phyloP scores from a whole-genome alignment of 2,329 filamentous ascomycete genomes.

The Pestalotiopsis sp. region DNA sequence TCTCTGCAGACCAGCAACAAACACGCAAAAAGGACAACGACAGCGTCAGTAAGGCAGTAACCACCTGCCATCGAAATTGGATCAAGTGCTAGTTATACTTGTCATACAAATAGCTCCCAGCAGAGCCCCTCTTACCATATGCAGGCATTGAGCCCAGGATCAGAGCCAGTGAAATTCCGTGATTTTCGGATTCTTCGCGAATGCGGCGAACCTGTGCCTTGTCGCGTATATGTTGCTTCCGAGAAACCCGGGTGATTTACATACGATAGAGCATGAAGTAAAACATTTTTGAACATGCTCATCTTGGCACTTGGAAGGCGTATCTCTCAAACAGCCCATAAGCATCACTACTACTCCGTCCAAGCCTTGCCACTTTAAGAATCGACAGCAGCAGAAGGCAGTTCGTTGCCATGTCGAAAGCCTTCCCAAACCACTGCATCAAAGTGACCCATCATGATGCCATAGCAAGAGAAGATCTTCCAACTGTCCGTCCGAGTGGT shows the following conservation, averaged over 20 bases:
- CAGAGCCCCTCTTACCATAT: conserved; percentile 2
- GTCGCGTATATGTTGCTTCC: background rate
- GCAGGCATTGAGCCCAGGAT: background rate
- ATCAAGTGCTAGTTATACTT: background rate
- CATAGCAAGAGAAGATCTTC: too few species aligned
- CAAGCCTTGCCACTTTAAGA: background rate
- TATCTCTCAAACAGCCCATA: background rate
- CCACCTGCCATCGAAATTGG: too few species aligned
- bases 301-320: background rate
- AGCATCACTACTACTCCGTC: too few species aligned
- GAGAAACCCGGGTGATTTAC: background rate
- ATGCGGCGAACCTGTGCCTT: too few species aligned
- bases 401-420: too few species aligned
- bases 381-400: too few species aligned
- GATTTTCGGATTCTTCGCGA: background rate
- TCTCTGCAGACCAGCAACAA: too few species aligned
- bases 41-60: too few species aligned
- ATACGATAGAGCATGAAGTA: background rate
- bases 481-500: too few species aligned
- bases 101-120: background rate
- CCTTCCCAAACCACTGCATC: too few species aligned
- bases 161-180: background rate
- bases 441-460: too few species aligned
- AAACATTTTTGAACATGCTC: background rate
- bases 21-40: too few species aligned